These are phyloP conservation scores for Grammothele lineata DNA, from an alignment of 768 basidiomycete genomes.

Conservation along the genomic window DNA sequence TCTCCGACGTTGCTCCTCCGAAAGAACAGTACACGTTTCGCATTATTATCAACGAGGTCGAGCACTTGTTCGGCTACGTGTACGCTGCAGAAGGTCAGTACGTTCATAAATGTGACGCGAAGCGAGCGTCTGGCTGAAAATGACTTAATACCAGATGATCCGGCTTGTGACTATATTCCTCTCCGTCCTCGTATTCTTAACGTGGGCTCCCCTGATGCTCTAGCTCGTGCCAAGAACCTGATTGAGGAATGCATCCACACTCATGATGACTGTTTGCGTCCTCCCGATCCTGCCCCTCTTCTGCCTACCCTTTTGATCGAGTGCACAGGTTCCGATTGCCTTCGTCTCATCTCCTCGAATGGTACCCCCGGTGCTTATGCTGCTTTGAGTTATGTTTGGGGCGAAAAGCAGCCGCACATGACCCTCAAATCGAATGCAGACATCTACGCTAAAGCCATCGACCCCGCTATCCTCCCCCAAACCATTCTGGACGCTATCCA, in stretches of 20 bases:
- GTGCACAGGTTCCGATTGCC: conserved; percentile 1
- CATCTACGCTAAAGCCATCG: conserved; percentile 1
- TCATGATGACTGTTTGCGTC: not conserved
- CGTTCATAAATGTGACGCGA: too few species aligned
- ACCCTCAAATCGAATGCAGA: conserved; percentile 1
- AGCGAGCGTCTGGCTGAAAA: too few species aligned
- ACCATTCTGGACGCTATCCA: conserved; percentile 9
- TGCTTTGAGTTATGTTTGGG: conserved; percentile 11
- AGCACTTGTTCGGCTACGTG: conserved; percentile 1
- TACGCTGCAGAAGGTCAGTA: not conserved
- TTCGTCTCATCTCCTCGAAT: not conserved
- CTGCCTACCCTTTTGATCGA: conserved; percentile 7
- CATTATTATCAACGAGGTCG: not conserved
- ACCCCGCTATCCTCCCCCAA: conserved; percentile 2
- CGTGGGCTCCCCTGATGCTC: not conserved
- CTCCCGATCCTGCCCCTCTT: not conserved
- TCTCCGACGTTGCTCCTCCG: not conserved
- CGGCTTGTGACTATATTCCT: not conserved
- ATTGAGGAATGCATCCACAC: conserved; percentile 1
- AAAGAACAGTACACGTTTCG: not conserved
- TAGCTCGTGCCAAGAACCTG: not conserved
- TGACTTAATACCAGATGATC: conserved; percentile 1
- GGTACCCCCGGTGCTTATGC: conserved; percentile 1
- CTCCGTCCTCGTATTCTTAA: not conserved
- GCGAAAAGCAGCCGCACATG: not conserved